Evolutionary conservation across 371 early-diverging fungal species (phyloP).

Genomic region (Mucor plumbeus): DNA sequence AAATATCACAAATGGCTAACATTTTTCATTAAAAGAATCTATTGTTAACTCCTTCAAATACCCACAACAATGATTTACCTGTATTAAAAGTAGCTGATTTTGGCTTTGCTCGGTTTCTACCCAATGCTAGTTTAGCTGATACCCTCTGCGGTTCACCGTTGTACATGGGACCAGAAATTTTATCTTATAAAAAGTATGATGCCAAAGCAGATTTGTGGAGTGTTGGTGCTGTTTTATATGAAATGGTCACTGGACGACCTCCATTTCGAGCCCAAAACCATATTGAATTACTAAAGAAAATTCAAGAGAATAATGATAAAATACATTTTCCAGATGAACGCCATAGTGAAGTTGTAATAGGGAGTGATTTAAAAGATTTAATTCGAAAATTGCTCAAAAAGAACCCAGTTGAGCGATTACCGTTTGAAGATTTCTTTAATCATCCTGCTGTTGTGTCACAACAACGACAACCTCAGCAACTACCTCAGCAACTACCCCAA

Average conservation of each 20-base stretch:
- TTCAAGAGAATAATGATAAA: constrained; percentile 80
- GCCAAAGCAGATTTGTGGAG: constrained; percentile 98
- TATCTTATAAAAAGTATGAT: constrained; percentile 90
- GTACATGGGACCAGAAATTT: constrained; percentile 97
- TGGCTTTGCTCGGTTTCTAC: constrained; percentile 93
- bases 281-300: constrained; percentile 85
- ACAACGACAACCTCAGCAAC: neutral
- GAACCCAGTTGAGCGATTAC: constrained; percentile 85
- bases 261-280: constrained; percentile 95
- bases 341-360: constrained; percentile 35
- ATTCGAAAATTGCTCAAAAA: constrained; percentile 82
- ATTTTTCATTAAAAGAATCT: constrained; percentile 68
- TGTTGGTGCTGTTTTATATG: constrained; percentile 94
- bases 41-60: constrained; percentile 52
- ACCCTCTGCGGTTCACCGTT: constrained; percentile 96
- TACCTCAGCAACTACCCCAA: neutral
- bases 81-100: constrained; percentile 94
- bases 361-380: constrained; percentile 81
- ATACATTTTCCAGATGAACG: constrained; percentile 87
- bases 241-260: constrained; percentile 89
- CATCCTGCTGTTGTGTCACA: constrained; percentile 68
- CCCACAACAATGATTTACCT: constrained; percentile 63
- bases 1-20: neutral
- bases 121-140: constrained; percentile 83
- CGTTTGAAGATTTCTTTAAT: constrained; percentile 91